phyloP scores from a whole-genome alignment of 148 eudicot genomes.

The Talinum fruticosum region DNA sequence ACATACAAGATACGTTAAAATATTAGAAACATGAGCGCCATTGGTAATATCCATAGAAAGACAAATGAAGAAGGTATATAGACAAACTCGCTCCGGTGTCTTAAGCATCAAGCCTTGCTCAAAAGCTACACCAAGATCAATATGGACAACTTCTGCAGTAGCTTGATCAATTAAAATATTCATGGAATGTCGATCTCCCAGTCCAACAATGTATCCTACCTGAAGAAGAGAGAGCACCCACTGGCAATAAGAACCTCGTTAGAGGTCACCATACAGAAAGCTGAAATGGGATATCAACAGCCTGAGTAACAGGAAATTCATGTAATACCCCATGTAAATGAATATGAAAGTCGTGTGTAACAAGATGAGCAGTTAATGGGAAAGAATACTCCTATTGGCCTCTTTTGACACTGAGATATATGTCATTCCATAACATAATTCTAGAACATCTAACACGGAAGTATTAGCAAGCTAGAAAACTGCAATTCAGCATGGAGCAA shows the following conservation, averaged over 20 bases:
- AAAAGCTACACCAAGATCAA: conserved; percentile 98
- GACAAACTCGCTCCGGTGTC: conserved; percentile 90
- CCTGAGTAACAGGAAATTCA: neutral
- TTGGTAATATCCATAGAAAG: neutral
- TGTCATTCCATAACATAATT: neutral
- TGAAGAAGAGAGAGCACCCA: conserved; percentile 20
- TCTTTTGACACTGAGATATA: neutral
- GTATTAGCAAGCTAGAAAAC: too few species aligned
- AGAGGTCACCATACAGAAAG: neutral
- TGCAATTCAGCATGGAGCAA: too few species aligned
- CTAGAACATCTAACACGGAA: too few species aligned
- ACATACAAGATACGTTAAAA: conserved; percentile 15
- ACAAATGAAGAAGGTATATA: neutral
- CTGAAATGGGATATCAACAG: neutral
- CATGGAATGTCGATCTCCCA: conserved; percentile 98
- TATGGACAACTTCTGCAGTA: conserved; percentile 97
- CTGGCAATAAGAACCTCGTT: neutral
- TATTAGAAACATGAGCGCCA: neutral
- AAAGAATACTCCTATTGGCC: neutral
- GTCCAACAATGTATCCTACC: conserved; percentile 99
- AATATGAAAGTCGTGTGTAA: neutral
- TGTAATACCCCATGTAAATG: neutral
- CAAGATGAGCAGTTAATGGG: neutral
- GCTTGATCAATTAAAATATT: conserved; percentile 91
- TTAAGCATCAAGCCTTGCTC: conserved; percentile 99